Evolutionary conservation across 257 asterid genomes (phyloP).

Genomic region (Verbascum thapsus): DNA sequence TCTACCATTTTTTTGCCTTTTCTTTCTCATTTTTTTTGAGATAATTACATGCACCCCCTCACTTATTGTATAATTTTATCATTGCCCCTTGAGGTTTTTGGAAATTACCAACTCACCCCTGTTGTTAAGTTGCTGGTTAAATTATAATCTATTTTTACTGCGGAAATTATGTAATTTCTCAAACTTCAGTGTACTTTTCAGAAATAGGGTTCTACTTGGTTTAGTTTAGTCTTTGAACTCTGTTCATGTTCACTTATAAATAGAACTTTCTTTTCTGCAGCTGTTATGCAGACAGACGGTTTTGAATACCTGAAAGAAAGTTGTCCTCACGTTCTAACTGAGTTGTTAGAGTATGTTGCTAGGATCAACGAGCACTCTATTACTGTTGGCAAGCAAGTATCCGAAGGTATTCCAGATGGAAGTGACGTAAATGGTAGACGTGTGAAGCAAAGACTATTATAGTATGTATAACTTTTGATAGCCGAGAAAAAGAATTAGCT

Average conservation of each 20-base stretch:
- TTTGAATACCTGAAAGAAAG: constrained; percentile 89
- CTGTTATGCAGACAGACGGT: constrained; percentile 98
- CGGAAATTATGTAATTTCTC: too few relatives aligned
- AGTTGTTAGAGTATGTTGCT: constrained; percentile 85
- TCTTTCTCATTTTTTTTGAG: too few relatives aligned
- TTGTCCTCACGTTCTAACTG: constrained; percentile 80
- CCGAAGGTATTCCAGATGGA: constrained; percentile 63
- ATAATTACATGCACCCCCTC: too few relatives aligned
- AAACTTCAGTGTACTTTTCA: too few relatives aligned
- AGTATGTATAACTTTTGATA: constrained; percentile 14
- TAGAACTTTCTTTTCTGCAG: constrained; percentile 47
- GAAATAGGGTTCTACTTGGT: background rate
- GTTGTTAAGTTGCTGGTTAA: too few relatives aligned
- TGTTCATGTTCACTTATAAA: constrained; percentile 5
- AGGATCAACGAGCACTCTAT: constrained; percentile 65
- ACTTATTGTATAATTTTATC: too few relatives aligned
- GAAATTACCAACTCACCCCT: too few relatives aligned
- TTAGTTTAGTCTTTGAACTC: background rate
- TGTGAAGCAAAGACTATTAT: constrained; percentile 75
- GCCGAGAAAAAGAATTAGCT: constrained; percentile 34
- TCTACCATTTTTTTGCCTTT: too few relatives aligned
- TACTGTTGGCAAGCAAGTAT: constrained; percentile 55
- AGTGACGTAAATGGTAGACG: constrained; percentile 78
- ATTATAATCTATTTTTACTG: too few relatives aligned
- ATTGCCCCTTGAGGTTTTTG: too few relatives aligned